Conservation (phyloP, 805 yeast genomes). For the Candida germanica region DNA sequence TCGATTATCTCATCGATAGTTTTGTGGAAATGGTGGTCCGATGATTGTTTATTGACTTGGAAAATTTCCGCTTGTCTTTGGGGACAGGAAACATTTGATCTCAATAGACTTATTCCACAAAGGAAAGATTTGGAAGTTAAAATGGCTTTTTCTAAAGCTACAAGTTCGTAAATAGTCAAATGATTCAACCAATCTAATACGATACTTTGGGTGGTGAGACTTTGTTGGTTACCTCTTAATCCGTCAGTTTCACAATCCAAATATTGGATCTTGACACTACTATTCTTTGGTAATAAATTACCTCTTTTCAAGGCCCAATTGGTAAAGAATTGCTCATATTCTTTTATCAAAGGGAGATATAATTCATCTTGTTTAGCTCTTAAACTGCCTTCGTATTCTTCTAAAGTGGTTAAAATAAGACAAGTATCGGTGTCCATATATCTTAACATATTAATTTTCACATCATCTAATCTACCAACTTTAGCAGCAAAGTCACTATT, state of each 20-base stretch:
- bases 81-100: slow-evolving; percentile 37
- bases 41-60: slow-evolving; percentile 33
- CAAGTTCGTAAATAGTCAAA: slow-evolving; percentile 72
- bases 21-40: slow-evolving; percentile 31
- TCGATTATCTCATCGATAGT: slow-evolving; percentile 69
- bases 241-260: slow-evolving; percentile 84
- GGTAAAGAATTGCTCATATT: slow-evolving; percentile 60
- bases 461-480: slow-evolving; percentile 57
- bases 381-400: slow-evolving; percentile 80
- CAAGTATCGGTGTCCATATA: slow-evolving; percentile 94
- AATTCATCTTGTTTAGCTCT: slow-evolving; percentile 75
- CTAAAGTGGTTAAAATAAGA: slow-evolving; percentile 74
- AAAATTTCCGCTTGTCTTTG: slow-evolving; percentile 19
- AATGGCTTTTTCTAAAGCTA: slow-evolving; percentile 88
- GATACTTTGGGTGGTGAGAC: slow-evolving; percentile 52
- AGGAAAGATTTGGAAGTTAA: slow-evolving; percentile 82
- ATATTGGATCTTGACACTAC: slow-evolving; percentile 43
- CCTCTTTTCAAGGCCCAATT: slow-evolving; percentile 29
- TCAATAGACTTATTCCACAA: slow-evolving; percentile 68
- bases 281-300: slow-evolving; percentile 14
- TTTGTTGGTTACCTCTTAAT: slow-evolving; percentile 75
- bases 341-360: slow-evolving; percentile 70
- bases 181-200: slow-evolving; percentile 63
- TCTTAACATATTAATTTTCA: slow-evolving; percentile 61
- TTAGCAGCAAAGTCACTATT: slow-evolving; percentile 52